Conservation (phyloP, 2,329 filamentous ascomycete genomes). For the Arthrobotrys conoides region DNA sequence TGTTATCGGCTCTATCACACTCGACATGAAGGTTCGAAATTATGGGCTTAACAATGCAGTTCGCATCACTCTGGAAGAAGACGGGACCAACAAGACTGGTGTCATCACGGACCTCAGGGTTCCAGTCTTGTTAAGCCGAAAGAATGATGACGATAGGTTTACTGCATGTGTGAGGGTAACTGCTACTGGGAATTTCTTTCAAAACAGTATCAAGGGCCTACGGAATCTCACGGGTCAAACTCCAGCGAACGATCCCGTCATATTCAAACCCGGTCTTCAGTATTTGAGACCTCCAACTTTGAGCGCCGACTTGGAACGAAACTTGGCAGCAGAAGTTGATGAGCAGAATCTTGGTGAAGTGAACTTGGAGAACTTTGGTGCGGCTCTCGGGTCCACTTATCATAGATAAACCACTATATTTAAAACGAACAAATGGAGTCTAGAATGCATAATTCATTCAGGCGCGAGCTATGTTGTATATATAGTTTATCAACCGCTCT, state of each 20-base stretch:
- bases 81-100: not conserved
- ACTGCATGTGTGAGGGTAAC: not conserved
- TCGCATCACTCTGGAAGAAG: not conserved
- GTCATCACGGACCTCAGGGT: not conserved
- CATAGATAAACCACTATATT: too few species aligned
- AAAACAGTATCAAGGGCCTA: not conserved
- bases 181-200: not conserved
- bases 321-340: not conserved
- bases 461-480: too few species aligned
- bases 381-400: too few species aligned
- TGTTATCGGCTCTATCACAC: not conserved
- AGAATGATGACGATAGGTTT: slow-evolving; percentile 9
- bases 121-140: not conserved
- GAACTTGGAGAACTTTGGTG: too few species aligned
- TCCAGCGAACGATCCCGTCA: not conserved
- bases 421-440: too few species aligned
- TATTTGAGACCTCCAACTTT: not conserved
- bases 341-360: not conserved
- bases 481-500: too few species aligned
- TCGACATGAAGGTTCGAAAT: slow-evolving; percentile 8
- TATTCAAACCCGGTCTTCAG: slow-evolving; percentile 9
- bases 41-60: slow-evolving; percentile 7
- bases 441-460: too few species aligned
- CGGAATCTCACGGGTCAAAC: not conserved
- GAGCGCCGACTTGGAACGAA: not conserved